Conservation (phyloP, 2,329 filamentous ascomycete species). For the Penicillium thymicola region DNA sequence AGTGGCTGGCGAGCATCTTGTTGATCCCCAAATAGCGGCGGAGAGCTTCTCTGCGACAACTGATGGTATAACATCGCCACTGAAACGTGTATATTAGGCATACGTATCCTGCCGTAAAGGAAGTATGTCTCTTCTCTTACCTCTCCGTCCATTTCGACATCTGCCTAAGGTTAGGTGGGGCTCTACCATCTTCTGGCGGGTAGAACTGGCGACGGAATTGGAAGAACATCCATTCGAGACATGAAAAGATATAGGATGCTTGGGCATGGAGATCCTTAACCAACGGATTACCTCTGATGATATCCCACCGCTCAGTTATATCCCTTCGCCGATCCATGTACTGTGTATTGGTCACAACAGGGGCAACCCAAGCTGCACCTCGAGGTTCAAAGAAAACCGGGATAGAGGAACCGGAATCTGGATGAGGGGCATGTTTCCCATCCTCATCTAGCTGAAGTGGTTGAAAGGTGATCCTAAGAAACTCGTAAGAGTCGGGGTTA, state of each 20-base stretch:
- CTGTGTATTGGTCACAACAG: background rate
- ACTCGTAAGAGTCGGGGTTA: background rate
- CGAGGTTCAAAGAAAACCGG: background rate
- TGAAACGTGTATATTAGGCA: background rate
- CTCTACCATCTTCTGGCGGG: background rate
- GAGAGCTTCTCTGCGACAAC: background rate
- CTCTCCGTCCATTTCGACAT: background rate
- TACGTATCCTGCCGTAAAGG: background rate
- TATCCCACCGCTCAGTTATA: background rate
- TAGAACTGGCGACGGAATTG: background rate
- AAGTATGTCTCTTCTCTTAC: background rate
- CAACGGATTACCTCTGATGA: background rate
- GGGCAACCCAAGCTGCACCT: background rate
- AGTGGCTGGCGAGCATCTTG: background rate
- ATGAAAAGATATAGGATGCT: background rate
- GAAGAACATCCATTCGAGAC: background rate
- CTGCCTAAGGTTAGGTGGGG: background rate
- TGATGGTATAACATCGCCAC: background rate
- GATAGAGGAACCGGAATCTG: background rate
- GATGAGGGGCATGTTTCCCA: background rate
- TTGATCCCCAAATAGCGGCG: background rate
- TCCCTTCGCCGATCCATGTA: background rate
- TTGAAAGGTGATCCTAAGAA: background rate
- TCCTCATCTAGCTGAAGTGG: background rate
- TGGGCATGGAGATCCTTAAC: background rate